Evolutionary conservation across 2,329 filamentous ascomycete species (phyloP).

Genomic region (Huntiella omanensis): DNA sequence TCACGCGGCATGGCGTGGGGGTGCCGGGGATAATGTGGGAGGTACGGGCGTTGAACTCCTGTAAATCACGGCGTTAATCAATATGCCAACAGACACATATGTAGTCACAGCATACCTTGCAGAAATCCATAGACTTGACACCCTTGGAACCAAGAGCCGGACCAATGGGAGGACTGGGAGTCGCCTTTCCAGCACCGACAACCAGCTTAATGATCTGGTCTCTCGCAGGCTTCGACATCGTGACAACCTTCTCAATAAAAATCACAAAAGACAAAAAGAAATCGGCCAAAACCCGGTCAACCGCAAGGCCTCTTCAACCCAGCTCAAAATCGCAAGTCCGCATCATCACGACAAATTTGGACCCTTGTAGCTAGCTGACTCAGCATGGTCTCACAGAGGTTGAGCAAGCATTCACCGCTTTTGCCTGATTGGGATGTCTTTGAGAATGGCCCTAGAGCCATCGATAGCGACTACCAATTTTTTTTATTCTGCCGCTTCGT

Average conservation of each 20-base stretch:
- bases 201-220: constrained; percentile 91
- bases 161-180: constrained; percentile 86
- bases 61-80: background rate
- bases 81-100: background rate
- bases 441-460: background rate
- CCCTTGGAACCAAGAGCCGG: constrained; percentile 92
- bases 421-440: constrained; percentile 5
- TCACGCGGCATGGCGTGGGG: constrained; percentile 78
- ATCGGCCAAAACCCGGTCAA: background rate
- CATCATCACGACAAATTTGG: constrained; percentile 9
- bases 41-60: constrained; percentile 97
- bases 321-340: background rate
- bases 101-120: constrained; percentile 47
- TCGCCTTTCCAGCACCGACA: constrained; percentile 87
- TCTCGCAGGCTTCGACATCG: constrained; percentile 34
- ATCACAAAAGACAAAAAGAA: background rate
- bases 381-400: background rate
- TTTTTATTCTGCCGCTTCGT: constrained; percentile 11
- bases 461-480: constrained; percentile 2
- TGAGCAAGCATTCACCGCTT: no score
- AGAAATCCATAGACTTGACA: constrained; percentile 99
- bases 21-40: constrained; percentile 66
- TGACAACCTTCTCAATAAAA: constrained; percentile 6
- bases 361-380: constrained; percentile 2
- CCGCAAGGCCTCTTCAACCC: background rate